A percentile compares a stretch with the other conserved stretches of the same genome.
These are phyloP conservation scores for Kwoniella bestiolae DNA, from an alignment of 768 basidiomycete genomes.

Conservation along the genomic window DNA sequence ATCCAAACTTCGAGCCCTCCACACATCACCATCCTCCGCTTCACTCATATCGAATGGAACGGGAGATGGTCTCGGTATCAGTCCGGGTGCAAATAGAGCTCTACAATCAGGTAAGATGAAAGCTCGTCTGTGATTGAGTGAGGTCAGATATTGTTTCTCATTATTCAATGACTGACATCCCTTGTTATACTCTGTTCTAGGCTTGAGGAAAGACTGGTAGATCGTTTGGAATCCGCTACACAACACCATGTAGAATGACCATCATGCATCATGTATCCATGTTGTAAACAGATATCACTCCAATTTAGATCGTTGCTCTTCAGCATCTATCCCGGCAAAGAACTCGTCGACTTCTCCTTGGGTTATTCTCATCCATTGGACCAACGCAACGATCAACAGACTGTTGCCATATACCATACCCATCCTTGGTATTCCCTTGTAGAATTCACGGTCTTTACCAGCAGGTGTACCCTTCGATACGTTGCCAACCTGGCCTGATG, in stretches of 20 bases:
- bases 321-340: background rate
- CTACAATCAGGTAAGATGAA: constrained; percentile 24
- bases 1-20: constrained; percentile 34
- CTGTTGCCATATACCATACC: constrained; percentile 66
- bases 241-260: background rate
- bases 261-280: background rate
- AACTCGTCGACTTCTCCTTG: constrained; percentile 3
- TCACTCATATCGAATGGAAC: constrained; percentile 24
- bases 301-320: no score
- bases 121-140: constrained; percentile 15
- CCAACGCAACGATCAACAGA: constrained; percentile 57
- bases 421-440: constrained; percentile 63
- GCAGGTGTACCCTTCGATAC: constrained; percentile 65
- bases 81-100: constrained; percentile 15
- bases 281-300: background rate
- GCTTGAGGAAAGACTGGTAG: constrained; percentile 33
- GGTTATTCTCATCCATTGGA: constrained; percentile 37
- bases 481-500: constrained; percentile 61
- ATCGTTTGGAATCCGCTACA: no score
- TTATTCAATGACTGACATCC: background rate
- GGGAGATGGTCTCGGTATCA: constrained; percentile 6
- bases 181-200: background rate
- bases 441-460: constrained; percentile 61
- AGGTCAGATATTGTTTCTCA: background rate
- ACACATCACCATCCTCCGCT: constrained; percentile 25